Conservation (phyloP, 169 alveolate species). For the Babesia bovis region DNA sequence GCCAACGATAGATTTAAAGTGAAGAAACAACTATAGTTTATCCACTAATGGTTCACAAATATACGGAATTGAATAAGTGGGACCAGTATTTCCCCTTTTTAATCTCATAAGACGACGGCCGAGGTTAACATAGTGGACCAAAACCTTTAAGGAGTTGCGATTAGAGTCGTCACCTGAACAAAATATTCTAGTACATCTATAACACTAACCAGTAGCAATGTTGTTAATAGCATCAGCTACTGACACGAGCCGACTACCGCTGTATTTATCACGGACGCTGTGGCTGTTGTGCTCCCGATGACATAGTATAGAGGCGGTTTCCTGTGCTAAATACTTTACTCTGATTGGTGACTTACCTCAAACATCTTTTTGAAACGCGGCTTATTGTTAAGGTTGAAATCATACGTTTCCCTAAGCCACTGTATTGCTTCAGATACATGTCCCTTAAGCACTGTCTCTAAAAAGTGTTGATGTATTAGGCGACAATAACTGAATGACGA, state of each 20-base stretch:
- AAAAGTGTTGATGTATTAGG: constrained; percentile 9
- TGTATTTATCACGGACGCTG: not conserved
- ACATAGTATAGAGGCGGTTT: constrained; percentile 9
- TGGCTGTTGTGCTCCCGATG: not conserved
- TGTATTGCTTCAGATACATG: constrained; percentile 5
- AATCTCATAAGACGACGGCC: not conserved
- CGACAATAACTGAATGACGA: constrained; percentile 2
- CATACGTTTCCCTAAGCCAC: constrained; percentile 32
- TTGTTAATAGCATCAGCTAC: constrained; percentile 15
- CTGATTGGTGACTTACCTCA: not conserved
- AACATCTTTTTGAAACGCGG: constrained; percentile 1
- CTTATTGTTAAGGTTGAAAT: not conserved
- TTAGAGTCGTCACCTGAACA: constrained; percentile 10
- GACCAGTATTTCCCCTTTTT: constrained; percentile 12
- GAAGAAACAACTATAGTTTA: not conserved
- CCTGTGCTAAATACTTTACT: not conserved
- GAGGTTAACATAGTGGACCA: constrained; percentile 12
- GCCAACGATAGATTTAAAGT: not conserved
- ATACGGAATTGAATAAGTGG: not conserved
- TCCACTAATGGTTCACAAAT: not conserved
- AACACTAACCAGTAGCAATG: constrained; percentile 8
- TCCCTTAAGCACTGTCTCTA: constrained; percentile 6
- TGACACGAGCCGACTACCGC: not conserved
- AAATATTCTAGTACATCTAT: not conserved
- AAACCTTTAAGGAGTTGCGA: constrained; percentile 15